These are phyloP conservation scores for Metschnikowia borealis DNA, from an alignment of 805 yeast genomes.

Conservation along the genomic window DNA sequence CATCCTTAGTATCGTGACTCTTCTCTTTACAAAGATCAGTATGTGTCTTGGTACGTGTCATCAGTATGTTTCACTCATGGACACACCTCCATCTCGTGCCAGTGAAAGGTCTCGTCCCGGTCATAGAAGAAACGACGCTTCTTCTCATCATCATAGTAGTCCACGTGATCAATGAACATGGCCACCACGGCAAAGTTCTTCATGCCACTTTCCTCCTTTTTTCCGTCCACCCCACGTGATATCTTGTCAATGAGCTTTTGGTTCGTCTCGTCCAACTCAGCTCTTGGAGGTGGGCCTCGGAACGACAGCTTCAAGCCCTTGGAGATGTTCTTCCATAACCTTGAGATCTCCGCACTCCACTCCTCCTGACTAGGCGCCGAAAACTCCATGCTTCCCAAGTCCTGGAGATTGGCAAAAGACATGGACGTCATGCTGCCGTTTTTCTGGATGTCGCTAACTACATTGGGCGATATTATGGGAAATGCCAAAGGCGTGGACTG, in stretches of 20 bases:
- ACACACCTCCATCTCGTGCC: conserved; percentile 78
- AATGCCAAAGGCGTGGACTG: conserved; percentile 22
- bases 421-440: conserved; percentile 19
- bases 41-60: too few relatives aligned
- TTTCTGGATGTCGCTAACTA: conserved; percentile 18
- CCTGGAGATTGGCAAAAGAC: conserved; percentile 28
- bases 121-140: conserved; percentile 52
- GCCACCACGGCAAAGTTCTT: conserved; percentile 69
- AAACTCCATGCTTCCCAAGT: conserved; percentile 22
- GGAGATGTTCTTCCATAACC: conserved; percentile 63
- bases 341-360: conserved; percentile 59
- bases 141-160: conserved; percentile 58
- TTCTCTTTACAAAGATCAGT: background rate
- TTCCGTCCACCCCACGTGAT: conserved; percentile 79
- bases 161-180: conserved; percentile 67
- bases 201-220: conserved; percentile 55
- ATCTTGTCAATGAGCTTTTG: conserved; percentile 63
- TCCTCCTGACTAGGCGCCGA: conserved; percentile 54
- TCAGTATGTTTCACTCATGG: conserved; percentile 41
- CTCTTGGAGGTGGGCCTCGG: conserved; percentile 72
- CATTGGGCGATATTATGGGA: conserved; percentile 28
- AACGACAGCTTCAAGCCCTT: conserved; percentile 59
- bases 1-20: background rate
- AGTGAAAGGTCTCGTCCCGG: conserved; percentile 51
- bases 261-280: conserved; percentile 50